These are phyloP conservation scores for Saccharomycopsis amapae DNA, from an alignment of 805 yeast species.

Conservation along the genomic window DNA sequence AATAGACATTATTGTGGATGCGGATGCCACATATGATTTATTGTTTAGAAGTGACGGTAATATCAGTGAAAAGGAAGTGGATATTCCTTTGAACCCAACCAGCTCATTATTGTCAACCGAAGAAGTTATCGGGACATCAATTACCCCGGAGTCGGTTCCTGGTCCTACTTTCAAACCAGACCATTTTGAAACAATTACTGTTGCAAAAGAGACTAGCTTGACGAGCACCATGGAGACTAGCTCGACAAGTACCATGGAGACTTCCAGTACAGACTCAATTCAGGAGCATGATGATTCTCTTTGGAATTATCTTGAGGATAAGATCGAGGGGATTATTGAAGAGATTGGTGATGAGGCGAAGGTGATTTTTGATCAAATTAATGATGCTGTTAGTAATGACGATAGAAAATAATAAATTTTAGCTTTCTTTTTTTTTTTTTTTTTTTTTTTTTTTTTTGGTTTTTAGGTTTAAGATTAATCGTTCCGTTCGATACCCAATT, in stretches of 20 bases:
- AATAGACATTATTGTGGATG: conserved; percentile 33
- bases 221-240: too few relatives aligned
- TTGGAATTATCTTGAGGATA: conserved; percentile 5
- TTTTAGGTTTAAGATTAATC: too few relatives aligned
- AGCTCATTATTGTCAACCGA: conserved; percentile 4
- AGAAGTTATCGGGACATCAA: conserved; percentile 3
- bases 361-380: conserved; percentile 8
- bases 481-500: too few relatives aligned
- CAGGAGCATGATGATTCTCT: neutral
- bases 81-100: conserved; percentile 6
- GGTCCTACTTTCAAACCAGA: conserved; percentile 10
- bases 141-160: conserved; percentile 7
- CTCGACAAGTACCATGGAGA: too few relatives aligned
- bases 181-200: too few relatives aligned
- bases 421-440: neutral
- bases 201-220: neutral
- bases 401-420: conserved; percentile 6
- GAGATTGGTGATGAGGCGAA: conserved; percentile 25
- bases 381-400: conserved; percentile 18
- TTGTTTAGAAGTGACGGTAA: conserved; percentile 6
- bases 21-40: conserved; percentile 32
- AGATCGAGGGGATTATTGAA: conserved; percentile 18
- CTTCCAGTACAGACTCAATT: too few relatives aligned
- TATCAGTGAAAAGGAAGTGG: neutral
- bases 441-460: neutral